These are phyloP conservation scores for Coemansia sp. DNA, from an alignment of 192 early-diverging fungal genomes.

Conservation along the genomic window DNA sequence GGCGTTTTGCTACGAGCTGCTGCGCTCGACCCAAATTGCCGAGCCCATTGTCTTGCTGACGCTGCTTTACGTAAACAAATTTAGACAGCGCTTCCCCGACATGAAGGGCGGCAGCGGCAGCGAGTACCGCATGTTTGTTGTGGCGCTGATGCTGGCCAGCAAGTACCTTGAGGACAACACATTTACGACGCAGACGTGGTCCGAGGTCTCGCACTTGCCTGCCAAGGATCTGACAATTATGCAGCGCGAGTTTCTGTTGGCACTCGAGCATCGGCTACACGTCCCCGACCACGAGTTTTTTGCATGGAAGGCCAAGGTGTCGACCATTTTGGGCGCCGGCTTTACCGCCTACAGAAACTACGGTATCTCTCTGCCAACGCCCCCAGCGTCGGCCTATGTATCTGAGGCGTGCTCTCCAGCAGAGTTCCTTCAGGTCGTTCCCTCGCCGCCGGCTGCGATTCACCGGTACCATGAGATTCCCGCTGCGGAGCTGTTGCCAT, in stretches of 20 bases:
- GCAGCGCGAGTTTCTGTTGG: constrained; percentile 82
- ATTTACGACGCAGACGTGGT: constrained; percentile 88
- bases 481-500: constrained; percentile 17
- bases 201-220: constrained; percentile 77
- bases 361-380: constrained; percentile 3
- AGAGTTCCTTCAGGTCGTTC: constrained; percentile 44
- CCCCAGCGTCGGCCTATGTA: constrained; percentile 11
- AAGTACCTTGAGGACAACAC: constrained; percentile 89
- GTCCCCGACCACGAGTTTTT: constrained; percentile 68
- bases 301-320: constrained; percentile 60
- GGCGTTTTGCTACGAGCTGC: constrained; percentile 48
- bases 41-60: constrained; percentile 52
- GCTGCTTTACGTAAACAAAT: constrained; percentile 45
- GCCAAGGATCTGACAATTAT: constrained; percentile 78
- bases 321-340: constrained; percentile 35
- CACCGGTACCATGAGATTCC: constrained; percentile 24
- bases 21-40: constrained; percentile 52
- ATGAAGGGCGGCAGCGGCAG: constrained; percentile 58
- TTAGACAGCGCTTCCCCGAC: constrained; percentile 35
- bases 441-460: constrained; percentile 25
- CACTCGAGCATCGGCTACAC: constrained; percentile 73
- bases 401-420: constrained; percentile 20
- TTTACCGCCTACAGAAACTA: constrained; percentile 5
- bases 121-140: constrained; percentile 80
- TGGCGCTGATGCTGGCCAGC: constrained; percentile 82